Conservation (phyloP, 352 stramenopile species). For the Phytophthora cajani region DNA sequence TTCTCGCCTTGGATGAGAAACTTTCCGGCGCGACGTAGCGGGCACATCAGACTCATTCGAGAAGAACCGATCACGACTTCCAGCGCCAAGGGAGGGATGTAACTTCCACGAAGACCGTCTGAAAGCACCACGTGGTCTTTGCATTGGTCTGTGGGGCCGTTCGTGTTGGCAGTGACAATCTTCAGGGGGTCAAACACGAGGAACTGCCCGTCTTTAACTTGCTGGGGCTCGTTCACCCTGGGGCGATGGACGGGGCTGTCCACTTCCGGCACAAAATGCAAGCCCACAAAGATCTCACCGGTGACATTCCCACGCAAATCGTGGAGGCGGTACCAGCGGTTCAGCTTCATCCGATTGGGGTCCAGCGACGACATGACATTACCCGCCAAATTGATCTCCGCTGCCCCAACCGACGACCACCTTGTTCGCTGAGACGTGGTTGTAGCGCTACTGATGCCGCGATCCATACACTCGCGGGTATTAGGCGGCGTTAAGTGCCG, state of each 20-base stretch:
- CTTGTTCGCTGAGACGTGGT: slow-evolving; percentile 53
- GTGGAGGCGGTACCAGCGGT: slow-evolving; percentile 85
- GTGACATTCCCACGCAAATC: slow-evolving; percentile 82
- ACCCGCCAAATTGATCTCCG: slow-evolving; percentile 86
- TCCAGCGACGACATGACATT: slow-evolving; percentile 84
- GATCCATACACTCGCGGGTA: slow-evolving; percentile 27
- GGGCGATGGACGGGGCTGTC: slow-evolving; percentile 26
- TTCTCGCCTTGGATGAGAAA: slow-evolving; percentile 90
- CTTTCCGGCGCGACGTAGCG: slow-evolving; percentile 83
- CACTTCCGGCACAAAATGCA: slow-evolving; percentile 77
- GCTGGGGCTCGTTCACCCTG: slow-evolving; percentile 66
- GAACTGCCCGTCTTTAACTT: slow-evolving; percentile 85
- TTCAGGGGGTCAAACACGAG: slow-evolving; percentile 89
- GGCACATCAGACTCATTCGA: slow-evolving; percentile 81
- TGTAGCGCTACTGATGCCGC: slow-evolving; percentile 60
- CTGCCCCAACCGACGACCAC: slow-evolving; percentile 80
- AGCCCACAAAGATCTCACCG: slow-evolving; percentile 83
- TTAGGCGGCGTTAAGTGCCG: slow-evolving; percentile 34
- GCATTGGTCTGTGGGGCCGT: slow-evolving; percentile 32
- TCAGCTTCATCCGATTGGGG: slow-evolving; percentile 67
- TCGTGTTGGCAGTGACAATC: slow-evolving; percentile 66
- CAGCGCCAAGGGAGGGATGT: slow-evolving; percentile 84
- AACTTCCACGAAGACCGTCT: slow-evolving; percentile 77
- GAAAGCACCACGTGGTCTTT: slow-evolving; percentile 80
- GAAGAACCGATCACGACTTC: slow-evolving; percentile 82